These are phyloP conservation scores for Tephrocybe sp. DNA, from an alignment of 768 basidiomycete species.

Conservation along the genomic window DNA sequence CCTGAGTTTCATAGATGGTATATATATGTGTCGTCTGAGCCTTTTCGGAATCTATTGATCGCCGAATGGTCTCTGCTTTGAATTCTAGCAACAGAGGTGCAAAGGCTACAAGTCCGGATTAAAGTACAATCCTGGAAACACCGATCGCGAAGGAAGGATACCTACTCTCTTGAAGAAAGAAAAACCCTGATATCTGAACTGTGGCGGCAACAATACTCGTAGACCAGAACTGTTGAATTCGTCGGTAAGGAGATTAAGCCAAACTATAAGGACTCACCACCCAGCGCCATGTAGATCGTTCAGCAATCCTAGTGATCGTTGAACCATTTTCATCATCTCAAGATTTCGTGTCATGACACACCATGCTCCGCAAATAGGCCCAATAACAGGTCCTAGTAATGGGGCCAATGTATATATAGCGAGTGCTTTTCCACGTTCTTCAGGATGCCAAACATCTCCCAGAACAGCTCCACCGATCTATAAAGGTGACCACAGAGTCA, in stretches of 20 bases:
- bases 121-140: neutral
- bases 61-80: conserved; percentile 47
- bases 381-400: conserved; percentile 61
- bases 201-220: conserved; percentile 54
- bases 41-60: conserved; percentile 47
- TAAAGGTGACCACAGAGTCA: neutral
- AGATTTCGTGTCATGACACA: conserved; percentile 17
- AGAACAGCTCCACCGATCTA: conserved; percentile 64
- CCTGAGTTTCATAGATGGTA: conserved; percentile 44
- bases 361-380: conserved; percentile 64
- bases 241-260: neutral
- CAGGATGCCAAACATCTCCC: conserved; percentile 57
- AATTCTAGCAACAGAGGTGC: conserved; percentile 43
- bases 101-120: conserved; percentile 31
- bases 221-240: conserved; percentile 54
- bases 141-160: conserved; percentile 12
- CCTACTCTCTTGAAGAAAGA: conserved; percentile 62
- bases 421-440: conserved; percentile 63
- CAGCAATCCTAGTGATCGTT: conserved; percentile 41
- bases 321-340: neutral
- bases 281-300: conserved; percentile 70
- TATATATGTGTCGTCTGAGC: conserved; percentile 33
- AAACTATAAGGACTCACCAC: conserved; percentile 41
- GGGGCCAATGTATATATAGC: conserved; percentile 66
- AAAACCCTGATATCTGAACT: conserved; percentile 53